phyloP scores from a whole-genome alignment of 768 basidiomycete species.

The Leccinum ochraceum region DNA sequence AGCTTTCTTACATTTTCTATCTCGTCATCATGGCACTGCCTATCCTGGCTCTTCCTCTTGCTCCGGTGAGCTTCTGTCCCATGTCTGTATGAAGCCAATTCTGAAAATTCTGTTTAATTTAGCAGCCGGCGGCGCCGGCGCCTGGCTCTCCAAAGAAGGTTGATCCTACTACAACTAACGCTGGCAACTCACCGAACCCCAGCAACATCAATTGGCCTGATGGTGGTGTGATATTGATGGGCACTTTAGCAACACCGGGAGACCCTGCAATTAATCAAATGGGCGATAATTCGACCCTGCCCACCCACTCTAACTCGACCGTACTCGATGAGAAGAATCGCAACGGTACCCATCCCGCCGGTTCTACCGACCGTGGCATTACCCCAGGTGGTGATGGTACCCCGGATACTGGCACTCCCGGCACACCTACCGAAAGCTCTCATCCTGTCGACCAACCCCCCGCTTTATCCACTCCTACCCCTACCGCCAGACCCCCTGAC shows the following conservation, averaged over 20 bases:
- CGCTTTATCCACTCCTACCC: no score
- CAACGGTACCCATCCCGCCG: background rate
- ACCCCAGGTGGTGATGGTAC: no score
- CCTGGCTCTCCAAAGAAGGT: no score
- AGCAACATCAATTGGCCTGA: background rate
- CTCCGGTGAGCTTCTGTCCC: background rate
- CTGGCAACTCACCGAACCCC: background rate
- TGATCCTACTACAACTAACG: background rate
- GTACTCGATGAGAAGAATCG: background rate
- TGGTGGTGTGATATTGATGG: background rate
- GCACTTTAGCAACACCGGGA: background rate
- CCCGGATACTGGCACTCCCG: background rate
- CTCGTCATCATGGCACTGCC: background rate
- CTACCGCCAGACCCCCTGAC: background rate
- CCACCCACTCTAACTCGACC: background rate
- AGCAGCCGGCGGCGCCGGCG: background rate
- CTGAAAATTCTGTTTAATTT: background rate
- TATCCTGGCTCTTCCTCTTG: background rate
- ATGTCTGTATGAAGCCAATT: background rate
- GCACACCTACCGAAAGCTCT: no score
- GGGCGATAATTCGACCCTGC: background rate
- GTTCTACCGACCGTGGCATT: no score
- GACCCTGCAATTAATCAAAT: background rate
- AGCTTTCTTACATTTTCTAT: background rate
- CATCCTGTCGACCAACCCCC: no score